Evolutionary conservation across 805 yeast species (phyloP), one percentile per base, ranked within the genome.

Genomic region (Komagataella ulmi): DNA sequence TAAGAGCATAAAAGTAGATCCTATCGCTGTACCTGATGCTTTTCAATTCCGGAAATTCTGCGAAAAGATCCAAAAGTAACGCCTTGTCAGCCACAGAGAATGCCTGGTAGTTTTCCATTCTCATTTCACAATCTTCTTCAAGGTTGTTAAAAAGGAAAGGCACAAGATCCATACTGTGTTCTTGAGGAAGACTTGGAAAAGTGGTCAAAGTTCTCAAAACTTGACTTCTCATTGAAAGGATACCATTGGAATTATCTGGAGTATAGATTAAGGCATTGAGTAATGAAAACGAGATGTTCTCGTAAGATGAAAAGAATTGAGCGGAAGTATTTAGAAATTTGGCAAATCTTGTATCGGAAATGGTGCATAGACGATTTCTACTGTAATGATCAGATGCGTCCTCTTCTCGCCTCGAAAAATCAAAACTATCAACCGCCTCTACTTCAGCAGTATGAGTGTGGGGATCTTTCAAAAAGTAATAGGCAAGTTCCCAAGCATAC

Each of bases 121-220:
- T 44, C 53, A 6, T 50, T 53, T 24, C 61, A 60, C 12, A 61
- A 24, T 66, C 67, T 49, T 62, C 70, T 2, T 57, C 58, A 24
- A 62, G 70, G 46, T 63, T 66, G 50, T 66, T 65, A 51, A 74
- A 67, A 6, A 91, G 66, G 51, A 77, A 74, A 0, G 90, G 84
- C 6, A 81, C 76, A 18, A 91, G 63, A 7, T 66, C 68, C 2
- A 67, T 56, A 2, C 83, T 78, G 58, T 84, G 76, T 17, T 67
- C 64, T 63, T 91, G 97, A 1, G 88, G 91, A 44, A 86, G 56
- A 12, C 69, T 67, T 1, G 96, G 88, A n/a, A 83, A 68, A 21
- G 71, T 65, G 14, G 67, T 63, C 52, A 90, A 69, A 0, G 81
- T 74, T 53, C 78, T 77, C 17, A 89, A 68, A 2, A 78, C 73